Evolutionary conservation across 2,329 filamentous ascomycete genomes (phyloP), one percentile per base, ranked within the genome.

Genomic region (Apiospora rasikravindrae): DNA sequence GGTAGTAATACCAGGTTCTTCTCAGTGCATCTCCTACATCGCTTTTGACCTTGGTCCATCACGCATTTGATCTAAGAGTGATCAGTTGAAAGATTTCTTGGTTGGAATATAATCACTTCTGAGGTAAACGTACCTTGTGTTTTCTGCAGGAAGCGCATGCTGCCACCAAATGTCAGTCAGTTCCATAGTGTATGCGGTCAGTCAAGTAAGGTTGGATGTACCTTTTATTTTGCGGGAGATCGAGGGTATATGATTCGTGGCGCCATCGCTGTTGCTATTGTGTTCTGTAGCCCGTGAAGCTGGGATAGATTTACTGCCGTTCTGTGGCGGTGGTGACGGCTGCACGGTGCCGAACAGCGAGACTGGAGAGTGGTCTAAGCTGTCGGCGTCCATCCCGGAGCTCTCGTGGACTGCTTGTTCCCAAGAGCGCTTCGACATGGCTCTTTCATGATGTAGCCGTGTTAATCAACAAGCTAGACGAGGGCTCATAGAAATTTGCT

Each of bases 111-210:
- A 19, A n/a, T 16, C 29, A 67, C 73, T 72, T 49, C 51, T 22
- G n/a, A 29, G 22, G 19, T 64, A n/a, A n/a, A n/a, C n/a, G n/a
- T n/a, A 83, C 82, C 78, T 84, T 84, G 72, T 83, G 82, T 71
- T 83, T 84, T 4, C 83, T 76, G 73, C 83, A 84, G 26, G 82
- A 80, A 24, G 83, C 81, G 26, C 83, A 84, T 0, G 83, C 83
- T 68, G 29, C 24, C 13, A 33, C 7, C 2, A n/a, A 47, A 8
- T 22, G 66, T 68, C 42, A 47, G 19, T 33, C 26, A 6, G 16
- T 2, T 29, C 42, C 7, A 4, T 8, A 8, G 40, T 22, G n/a
- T 22, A 33, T 33, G 66, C 42, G 29, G 3, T n/a, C 6, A n/a
- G 11, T n/a, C 40, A 44, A 19, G 10, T 4, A 22, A 45, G 24